Percentiles rank a stretch among this genome's conserved stretches.
These are phyloP conservation scores for Aureobasidium melanogenum DNA, from an alignment of 2,329 filamentous ascomycete genomes.

Conservation along the genomic window DNA sequence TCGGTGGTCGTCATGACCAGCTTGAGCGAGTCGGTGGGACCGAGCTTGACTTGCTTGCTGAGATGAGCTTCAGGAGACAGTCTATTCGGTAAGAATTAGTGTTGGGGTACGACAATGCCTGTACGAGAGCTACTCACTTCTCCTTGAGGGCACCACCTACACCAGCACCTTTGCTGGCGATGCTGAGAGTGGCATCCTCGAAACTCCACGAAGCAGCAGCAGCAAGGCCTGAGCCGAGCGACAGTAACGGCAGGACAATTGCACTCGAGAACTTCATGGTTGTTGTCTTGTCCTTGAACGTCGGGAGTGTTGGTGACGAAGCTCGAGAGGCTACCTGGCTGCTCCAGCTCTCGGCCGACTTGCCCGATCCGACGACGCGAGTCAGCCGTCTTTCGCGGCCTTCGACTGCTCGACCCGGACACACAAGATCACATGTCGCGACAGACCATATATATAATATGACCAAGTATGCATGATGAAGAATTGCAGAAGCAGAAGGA, in stretches of 20 bases:
- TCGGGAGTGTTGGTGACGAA: slow-evolving; percentile 4
- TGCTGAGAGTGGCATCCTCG: slow-evolving; percentile 59
- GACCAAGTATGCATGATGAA: neutral
- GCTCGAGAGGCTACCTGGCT: slow-evolving; percentile 10
- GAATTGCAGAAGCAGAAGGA: neutral
- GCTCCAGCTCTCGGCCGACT: neutral
- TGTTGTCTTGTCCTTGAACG: neutral
- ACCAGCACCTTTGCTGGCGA: slow-evolving; percentile 52
- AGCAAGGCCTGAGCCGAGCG: slow-evolving; percentile 25
- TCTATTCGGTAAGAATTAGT: slow-evolving; percentile 23
- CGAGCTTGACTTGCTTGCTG: slow-evolving; percentile 33
- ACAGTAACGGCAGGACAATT: slow-evolving; percentile 16
- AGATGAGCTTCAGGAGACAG: slow-evolving; percentile 47
- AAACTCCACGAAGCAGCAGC: slow-evolving; percentile 61
- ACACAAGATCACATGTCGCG: neutral
- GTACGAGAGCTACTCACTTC: slow-evolving; percentile 32
- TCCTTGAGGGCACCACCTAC: slow-evolving; percentile 48
- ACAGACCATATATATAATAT: neutral
- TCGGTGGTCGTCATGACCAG: slow-evolving; percentile 74
- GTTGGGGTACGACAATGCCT: neutral
- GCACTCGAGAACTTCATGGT: slow-evolving; percentile 22
- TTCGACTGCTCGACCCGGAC: neutral
- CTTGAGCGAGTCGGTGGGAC: slow-evolving; percentile 63
- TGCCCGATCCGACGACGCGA: neutral
- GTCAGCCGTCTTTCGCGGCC: neutral